phyloP scores from a whole-genome alignment of 169 alveolate species.

The Besnoitia besnoiti region DNA sequence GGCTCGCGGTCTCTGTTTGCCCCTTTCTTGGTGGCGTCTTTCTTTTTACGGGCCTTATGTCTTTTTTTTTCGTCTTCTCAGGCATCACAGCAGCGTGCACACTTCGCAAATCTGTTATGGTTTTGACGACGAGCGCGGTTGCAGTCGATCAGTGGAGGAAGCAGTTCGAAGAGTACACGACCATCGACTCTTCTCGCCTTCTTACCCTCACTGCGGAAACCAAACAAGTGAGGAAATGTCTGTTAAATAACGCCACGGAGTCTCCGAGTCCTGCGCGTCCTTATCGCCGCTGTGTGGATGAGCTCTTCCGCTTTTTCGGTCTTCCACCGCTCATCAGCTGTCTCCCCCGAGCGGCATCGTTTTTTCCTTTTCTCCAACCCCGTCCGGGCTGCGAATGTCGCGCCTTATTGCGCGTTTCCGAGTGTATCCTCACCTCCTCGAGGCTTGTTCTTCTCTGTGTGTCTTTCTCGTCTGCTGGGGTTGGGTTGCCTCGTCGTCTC shows the following conservation, averaged over 20 bases:
- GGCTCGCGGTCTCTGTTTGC: neutral
- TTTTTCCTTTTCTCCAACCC: no score
- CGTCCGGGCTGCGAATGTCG: no score
- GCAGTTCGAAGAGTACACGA: constrained; percentile 90
- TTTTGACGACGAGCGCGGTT: constrained; percentile 80
- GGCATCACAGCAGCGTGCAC: constrained; percentile 97
- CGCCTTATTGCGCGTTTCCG: neutral
- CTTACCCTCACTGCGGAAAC: constrained; percentile 95
- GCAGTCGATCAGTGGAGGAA: constrained; percentile 93
- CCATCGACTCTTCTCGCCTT: constrained; percentile 87
- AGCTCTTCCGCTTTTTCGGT: no score
- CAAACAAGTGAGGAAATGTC: constrained; percentile 89
- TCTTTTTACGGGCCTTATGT: no score
- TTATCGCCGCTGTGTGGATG: no score
- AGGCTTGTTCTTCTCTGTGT: neutral
- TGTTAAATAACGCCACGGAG: no score
- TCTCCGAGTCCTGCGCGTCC: no score
- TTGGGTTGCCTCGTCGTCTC: neutral
- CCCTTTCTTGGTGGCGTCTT: neutral
- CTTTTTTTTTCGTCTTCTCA: neutral
- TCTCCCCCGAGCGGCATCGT: no score
- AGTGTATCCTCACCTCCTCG: neutral
- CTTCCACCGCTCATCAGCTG: no score
- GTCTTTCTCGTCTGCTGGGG: neutral
- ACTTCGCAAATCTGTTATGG: constrained; percentile 93